These are phyloP conservation scores for Ceratocystis destructans DNA, from an alignment of 2,329 filamentous ascomycete genomes.

Conservation along the genomic window DNA sequence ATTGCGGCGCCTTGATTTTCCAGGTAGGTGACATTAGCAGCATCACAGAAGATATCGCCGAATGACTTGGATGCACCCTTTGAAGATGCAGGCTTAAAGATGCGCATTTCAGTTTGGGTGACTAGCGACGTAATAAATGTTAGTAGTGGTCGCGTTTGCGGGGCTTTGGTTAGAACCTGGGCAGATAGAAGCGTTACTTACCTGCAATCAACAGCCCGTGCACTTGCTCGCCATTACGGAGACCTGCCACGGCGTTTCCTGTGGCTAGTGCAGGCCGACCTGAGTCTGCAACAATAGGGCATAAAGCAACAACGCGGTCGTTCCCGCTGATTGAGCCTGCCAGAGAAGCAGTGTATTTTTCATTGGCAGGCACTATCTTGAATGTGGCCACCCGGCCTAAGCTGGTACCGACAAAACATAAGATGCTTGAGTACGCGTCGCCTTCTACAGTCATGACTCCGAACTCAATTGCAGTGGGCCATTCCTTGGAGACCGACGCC, in stretches of 20 bases:
- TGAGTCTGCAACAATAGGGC: conserved; percentile 63
- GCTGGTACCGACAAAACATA: conserved; percentile 81
- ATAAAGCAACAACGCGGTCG: conserved; percentile 59
- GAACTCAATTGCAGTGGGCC: conserved; percentile 73
- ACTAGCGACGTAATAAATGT: conserved; percentile 29
- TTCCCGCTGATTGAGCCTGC: conserved; percentile 55
- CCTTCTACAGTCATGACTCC: conserved; percentile 84
- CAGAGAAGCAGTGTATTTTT: conserved; percentile 58
- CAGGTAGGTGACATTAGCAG: conserved; percentile 62
- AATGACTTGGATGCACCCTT: conserved; percentile 92
- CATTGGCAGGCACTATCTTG: conserved; percentile 67
- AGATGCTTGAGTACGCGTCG: conserved; percentile 91
- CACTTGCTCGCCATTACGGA: conserved; percentile 60
- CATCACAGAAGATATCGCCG: conserved; percentile 68
- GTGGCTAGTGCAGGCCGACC: conserved; percentile 66
- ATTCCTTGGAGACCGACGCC: conserved; percentile 42
- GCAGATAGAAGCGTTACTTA: conserved; percentile 27
- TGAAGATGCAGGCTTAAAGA: conserved; percentile 70
- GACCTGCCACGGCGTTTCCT: conserved; percentile 57
- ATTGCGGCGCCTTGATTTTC: conserved; percentile 60
- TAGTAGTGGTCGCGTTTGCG: neutral
- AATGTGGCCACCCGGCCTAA: conserved; percentile 74
- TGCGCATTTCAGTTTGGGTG: conserved; percentile 59
- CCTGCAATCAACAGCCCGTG: conserved; percentile 69
- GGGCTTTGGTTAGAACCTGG: no score